A percentile compares a stretch with the other conserved stretches of the same genome.
Conservation (phyloP, 805 yeast species). For the Saccharomycopsis guyanensis region DNA sequence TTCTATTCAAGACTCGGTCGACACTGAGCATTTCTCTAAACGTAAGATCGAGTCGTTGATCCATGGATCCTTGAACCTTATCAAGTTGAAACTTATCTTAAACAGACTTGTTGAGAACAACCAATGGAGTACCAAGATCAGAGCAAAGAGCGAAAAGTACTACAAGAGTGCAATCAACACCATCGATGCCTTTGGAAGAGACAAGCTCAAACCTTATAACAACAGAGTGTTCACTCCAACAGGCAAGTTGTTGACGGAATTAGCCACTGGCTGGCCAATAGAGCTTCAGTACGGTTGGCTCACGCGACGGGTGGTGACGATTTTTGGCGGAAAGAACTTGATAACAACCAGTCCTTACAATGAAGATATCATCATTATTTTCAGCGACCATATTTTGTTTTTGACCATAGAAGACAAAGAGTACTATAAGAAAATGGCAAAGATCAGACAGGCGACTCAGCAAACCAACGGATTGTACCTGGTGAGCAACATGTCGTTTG, state of each 20-base stretch:
- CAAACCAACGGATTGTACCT: slow-evolving; percentile 5
- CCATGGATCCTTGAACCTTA: slow-evolving; percentile 62
- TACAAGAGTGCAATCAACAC: slow-evolving; percentile 52
- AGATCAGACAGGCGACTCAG: neutral
- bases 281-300: slow-evolving; percentile 87
- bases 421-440: slow-evolving; percentile 26
- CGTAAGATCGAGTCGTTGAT: slow-evolving; percentile 54
- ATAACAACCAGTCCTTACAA: slow-evolving; percentile 26
- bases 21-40: slow-evolving; percentile 33
- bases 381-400: slow-evolving; percentile 72
- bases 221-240: slow-evolving; percentile 82
- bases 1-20: slow-evolving; percentile 25
- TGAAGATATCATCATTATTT: slow-evolving; percentile 59
- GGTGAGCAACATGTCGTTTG: slow-evolving; percentile 6
- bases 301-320: slow-evolving; percentile 75
- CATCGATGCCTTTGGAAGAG: slow-evolving; percentile 75
- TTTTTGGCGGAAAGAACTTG: slow-evolving; percentile 42
- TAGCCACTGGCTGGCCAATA: slow-evolving; percentile 82
- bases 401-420: slow-evolving; percentile 44
- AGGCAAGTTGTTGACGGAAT: slow-evolving; percentile 77
- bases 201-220: slow-evolving; percentile 41
- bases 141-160: slow-evolving; percentile 29
- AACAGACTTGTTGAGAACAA: slow-evolving; percentile 49
- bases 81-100: slow-evolving; percentile 61
- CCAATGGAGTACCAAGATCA: slow-evolving; percentile 33